Evolutionary conservation across 352 stramenopile genomes (phyloP).

Genomic region (Globisporangium emineosum): DNA sequence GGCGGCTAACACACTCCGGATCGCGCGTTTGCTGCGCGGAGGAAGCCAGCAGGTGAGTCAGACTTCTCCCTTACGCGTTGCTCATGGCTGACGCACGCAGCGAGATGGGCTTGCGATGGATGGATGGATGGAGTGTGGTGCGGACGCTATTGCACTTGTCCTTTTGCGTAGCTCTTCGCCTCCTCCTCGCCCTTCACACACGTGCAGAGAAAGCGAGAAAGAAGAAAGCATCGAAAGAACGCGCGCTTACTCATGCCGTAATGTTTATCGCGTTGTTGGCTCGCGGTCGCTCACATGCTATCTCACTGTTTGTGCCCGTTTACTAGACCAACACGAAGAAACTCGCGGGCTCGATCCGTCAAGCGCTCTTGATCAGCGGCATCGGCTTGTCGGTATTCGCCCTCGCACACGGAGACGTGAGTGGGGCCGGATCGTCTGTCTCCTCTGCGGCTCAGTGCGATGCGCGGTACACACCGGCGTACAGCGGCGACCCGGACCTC

Average conservation of each 20-base stretch:
- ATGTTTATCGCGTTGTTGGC: neutral
- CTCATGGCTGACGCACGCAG: neutral
- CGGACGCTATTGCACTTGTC: neutral
- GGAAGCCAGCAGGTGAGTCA: constrained; percentile 30
- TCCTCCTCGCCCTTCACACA: neutral
- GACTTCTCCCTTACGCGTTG: neutral
- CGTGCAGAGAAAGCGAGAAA: neutral
- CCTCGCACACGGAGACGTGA: constrained; percentile 30
- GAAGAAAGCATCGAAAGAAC: neutral
- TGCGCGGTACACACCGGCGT: constrained; percentile 39
- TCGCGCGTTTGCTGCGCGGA: constrained; percentile 26
- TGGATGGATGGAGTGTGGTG: neutral
- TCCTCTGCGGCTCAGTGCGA: constrained; percentile 45
- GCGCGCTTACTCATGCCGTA: neutral
- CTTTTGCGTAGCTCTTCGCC: neutral
- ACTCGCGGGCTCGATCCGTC: constrained; percentile 24
- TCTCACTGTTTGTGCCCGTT: neutral
- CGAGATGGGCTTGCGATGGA: neutral
- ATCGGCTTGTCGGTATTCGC: constrained; percentile 49
- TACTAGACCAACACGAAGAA: constrained; percentile 5
- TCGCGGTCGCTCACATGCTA: neutral
- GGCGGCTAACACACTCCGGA: constrained; percentile 24
- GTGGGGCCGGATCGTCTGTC: constrained; percentile 3
- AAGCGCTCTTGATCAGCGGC: constrained; percentile 46
- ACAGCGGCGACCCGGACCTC: constrained; percentile 25